A percentile compares a stretch with the other conserved stretches of the same genome.
phyloP scores from a whole-genome alignment of 2,329 filamentous ascomycete species.

The Aspergillus glaucus region DNA sequence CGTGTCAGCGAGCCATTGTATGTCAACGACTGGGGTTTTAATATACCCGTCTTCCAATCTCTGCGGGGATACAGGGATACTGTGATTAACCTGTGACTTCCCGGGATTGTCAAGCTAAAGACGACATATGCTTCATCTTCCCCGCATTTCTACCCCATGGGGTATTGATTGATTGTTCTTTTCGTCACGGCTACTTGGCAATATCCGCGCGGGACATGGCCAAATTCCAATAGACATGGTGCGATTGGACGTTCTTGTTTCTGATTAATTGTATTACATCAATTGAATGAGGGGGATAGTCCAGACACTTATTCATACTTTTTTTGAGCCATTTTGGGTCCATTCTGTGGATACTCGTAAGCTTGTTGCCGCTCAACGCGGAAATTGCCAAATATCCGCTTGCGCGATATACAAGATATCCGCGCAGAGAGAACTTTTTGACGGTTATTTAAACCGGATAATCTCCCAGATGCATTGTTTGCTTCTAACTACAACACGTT shows the following conservation, averaged over 20 bases:
- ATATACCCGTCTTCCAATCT: neutral
- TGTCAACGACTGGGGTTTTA: neutral
- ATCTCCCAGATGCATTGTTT: too few relatives aligned
- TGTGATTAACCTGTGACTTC: too few relatives aligned
- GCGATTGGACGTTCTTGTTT: too few relatives aligned
- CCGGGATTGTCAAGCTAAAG: neutral
- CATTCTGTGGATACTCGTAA: too few relatives aligned
- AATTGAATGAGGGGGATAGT: too few relatives aligned
- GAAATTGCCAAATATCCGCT: slow-evolving; percentile 1
- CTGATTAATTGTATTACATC: too few relatives aligned
- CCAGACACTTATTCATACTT: too few relatives aligned
- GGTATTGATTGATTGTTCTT: neutral
- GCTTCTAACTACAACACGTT: neutral
- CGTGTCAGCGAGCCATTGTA: too few relatives aligned
- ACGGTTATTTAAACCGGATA: neutral
- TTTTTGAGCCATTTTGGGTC: too few relatives aligned
- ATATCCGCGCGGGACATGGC: neutral
- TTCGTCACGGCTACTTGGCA: slow-evolving; percentile 1
- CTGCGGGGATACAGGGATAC: neutral
- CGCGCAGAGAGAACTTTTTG: neutral
- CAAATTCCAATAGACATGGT: too few relatives aligned
- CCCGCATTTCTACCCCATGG: neutral
- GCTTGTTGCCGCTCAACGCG: too few relatives aligned
- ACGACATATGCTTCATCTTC: neutral
- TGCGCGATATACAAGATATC: neutral